These are phyloP conservation scores for Sclerotinia nivalis DNA, from an alignment of 2,329 filamentous ascomycete species.

Conservation along the genomic window DNA sequence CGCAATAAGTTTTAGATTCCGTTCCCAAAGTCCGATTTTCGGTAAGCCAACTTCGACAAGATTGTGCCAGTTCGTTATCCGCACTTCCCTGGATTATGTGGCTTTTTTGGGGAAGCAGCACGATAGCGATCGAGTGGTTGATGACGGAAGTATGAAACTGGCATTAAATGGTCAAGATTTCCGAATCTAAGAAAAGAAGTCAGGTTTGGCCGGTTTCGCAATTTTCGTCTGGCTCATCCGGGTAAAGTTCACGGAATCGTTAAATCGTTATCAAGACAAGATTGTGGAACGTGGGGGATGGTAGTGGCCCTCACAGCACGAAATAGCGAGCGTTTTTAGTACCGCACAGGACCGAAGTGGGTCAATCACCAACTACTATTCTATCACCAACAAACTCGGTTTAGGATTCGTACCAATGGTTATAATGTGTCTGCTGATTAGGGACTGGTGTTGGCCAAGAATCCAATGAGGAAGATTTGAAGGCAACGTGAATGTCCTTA, in stretches of 20 bases:
- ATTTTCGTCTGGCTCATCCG: slow-evolving; percentile 7
- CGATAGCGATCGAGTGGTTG: slow-evolving; percentile 10
- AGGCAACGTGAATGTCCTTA: slow-evolving; percentile 9
- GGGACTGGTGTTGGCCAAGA: not conserved
- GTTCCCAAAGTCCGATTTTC: not conserved
- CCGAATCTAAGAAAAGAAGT: not conserved
- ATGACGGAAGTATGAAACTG: not conserved
- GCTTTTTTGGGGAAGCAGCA: slow-evolving; percentile 4
- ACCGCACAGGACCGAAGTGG: not conserved
- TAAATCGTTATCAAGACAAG: slow-evolving; percentile 1
- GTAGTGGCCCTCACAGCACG: slow-evolving; percentile 19
- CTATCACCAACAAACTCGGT: not conserved
- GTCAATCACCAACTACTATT: not conserved
- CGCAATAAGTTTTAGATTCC: not conserved
- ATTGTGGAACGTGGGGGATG: slow-evolving; percentile 17
- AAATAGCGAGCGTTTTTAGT: slow-evolving; percentile 11
- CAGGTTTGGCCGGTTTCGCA: slow-evolving; percentile 12
- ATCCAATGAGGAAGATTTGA: not conserved
- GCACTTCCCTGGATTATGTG: slow-evolving; percentile 5
- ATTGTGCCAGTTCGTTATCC: slow-evolving; percentile 12
- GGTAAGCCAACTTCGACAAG: not conserved
- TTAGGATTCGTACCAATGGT: not conserved
- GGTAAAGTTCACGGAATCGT: slow-evolving; percentile 13
- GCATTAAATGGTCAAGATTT: not conserved
- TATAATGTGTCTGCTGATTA: not conserved